Evolutionary conservation across 2,329 filamentous ascomycete species (phyloP), one percentile per base, ranked within the genome.

Genomic region (Fusarium irregulare): DNA sequence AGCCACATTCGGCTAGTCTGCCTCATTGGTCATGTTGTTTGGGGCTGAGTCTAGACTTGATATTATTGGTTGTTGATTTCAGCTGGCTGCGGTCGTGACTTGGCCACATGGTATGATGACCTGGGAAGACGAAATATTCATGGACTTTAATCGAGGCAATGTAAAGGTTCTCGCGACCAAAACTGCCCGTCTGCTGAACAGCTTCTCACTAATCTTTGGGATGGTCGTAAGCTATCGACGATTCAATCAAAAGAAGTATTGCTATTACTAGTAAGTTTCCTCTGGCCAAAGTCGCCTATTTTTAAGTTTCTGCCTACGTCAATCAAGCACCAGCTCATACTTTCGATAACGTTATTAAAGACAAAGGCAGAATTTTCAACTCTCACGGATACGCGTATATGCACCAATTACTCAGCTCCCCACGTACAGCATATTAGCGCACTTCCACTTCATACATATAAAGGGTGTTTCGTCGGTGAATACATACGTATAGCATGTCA

Each of bases 401-500:
- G 6, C 6, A 4, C 34, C 34, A 37, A n/a, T 37, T n/a, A 37
- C 18, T 37, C 34, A 37, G 34, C 34, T 3, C 18, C 34, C 18
- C 18, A 1, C 34, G 1, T 7, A 11, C 1, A 5, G 10, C 6
- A 11, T 3, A 11, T n/a, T 11, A 37, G 34, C 34, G 18, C 34
- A n/a, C 34, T n/a, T 7, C 18, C 10, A 11, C 9, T 18, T 37
- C 9, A 37, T 6, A 37, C 18, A 11, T 18, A 18, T n/a, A 37
- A 37, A 18, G 16, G 1, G 4, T n/a, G 8, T 37, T 18, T 11
- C 6, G 16, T 18, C 32, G 32, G 0, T n/a, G 0, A 1, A 37
- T n/a, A n/a, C 1, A 11, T n/a, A 4, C 4, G 5, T 37, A 37
- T 11, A 8, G 2, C 8, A 34, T 34, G 3, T 18, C 2, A 1